These are phyloP conservation scores for Chrysoporthe cubensis DNA, from an alignment of 2,329 filamentous ascomycete species.

Conservation along the genomic window DNA sequence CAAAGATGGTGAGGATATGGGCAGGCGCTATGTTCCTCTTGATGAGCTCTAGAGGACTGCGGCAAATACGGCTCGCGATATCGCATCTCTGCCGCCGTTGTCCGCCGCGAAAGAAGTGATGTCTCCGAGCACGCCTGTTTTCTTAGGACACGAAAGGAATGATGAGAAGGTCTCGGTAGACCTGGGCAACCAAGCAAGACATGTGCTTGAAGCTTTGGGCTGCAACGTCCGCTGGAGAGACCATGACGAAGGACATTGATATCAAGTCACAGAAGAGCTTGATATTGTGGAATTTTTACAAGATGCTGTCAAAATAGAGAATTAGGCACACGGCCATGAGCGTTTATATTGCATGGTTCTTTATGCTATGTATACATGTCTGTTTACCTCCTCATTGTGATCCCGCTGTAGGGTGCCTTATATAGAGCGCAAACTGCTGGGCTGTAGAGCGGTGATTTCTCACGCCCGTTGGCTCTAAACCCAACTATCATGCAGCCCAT, in stretches of 20 bases:
- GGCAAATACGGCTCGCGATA: conserved; percentile 28
- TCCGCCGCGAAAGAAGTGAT: not conserved
- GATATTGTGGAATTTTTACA: conserved; percentile 18
- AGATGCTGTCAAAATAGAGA: not conserved
- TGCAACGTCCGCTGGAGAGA: conserved; percentile 17
- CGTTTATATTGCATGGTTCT: too few relatives aligned
- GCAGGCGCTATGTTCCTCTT: not conserved
- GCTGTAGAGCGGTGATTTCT: too few relatives aligned
- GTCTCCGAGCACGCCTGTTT: conserved; percentile 40
- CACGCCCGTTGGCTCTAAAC: too few relatives aligned
- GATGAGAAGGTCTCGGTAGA: conserved; percentile 45
- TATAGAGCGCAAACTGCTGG: too few relatives aligned
- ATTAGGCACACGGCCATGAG: not conserved
- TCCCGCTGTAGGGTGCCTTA: too few relatives aligned
- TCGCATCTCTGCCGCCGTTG: conserved; percentile 5
- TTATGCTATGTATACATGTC: not conserved
- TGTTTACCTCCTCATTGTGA: not conserved
- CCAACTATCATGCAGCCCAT: too few relatives aligned
- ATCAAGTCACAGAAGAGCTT: conserved; percentile 18
- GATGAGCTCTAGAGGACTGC: not conserved
- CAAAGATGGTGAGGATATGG: not conserved
- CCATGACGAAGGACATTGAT: conserved; percentile 17
- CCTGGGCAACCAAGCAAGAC: conserved; percentile 12
- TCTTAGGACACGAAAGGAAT: conserved; percentile 49
- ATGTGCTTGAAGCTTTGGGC: conserved; percentile 10